Base-by-base conservation (phyloP, 768 basidiomycete genomes). In the Suillus lakei region DNA sequence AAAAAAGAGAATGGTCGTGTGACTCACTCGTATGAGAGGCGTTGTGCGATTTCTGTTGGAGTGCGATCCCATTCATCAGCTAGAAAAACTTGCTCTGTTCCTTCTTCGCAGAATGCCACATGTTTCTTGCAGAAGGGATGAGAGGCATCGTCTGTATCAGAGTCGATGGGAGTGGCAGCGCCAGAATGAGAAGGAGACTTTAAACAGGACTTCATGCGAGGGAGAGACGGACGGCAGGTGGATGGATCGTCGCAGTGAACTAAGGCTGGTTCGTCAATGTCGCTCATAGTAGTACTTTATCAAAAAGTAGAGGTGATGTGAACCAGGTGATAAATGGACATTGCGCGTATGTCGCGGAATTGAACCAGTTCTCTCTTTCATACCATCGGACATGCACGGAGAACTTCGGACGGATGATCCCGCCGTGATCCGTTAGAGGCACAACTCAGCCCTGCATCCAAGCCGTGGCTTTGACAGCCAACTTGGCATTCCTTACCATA, bases 51-150 rank as follows among this genome's bases (percentile, higher is more conserved):
- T 46, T 90, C 88, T 2, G 83, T 82, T 3, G 91, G 91, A 1
- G 89, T 91, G 18, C 91, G 83, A 74, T 93, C 91, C 91, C 91
- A 92, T 63, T 91, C 90, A 73, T 93, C 91, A 4, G 89, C 91
- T 36, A 82, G 74, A 71, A 84, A 84, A 12, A 92, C 79, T 72
- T 91, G 82, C 65, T 90, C 86, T 15, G 79, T 77, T 61, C 82
- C 84, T 2, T 84, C 78, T 4, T 79, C 79, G 53, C 85, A 84
- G 68, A 91, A 93, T 9, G 84, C 84, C 36, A 93, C 91, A 38
- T 82, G 83, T 77, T 91, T 91, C 66, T 75, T 66, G 8, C 46
- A 34, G 21, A 16, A 23, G 13, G 8, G 32, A 39, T 48, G 5
- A 15, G 30, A 7, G 6, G 10, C 34, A 3, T 23, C 12, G 50